Evolutionary conservation across 2,329 filamentous ascomycete genomes (phyloP), one percentile per base, ranked within the genome.

Genomic region (Furcasterigmium sp.): DNA sequence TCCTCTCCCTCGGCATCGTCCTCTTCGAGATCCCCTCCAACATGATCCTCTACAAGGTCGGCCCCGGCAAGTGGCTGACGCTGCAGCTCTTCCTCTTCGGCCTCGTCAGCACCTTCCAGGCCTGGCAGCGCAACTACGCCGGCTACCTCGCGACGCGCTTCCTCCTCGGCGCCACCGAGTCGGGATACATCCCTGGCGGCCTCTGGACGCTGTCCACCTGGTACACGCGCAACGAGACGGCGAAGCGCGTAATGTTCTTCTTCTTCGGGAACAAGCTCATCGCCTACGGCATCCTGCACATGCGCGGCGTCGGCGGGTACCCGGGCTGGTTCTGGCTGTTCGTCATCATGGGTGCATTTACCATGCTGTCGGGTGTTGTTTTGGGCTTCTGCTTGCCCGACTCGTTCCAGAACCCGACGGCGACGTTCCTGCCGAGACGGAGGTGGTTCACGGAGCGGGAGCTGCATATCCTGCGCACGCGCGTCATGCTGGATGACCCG

Each of bases 71-170:
- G 15, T 74, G 70, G 70, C 61, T 74, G 49, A 71, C 74, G 0
- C 60, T 68, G 0, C 74, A 79, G 51, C 56, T 78, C 17, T 73
- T 78, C 48, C 62, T 73, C 32, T 79, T 70, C 44, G 75, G 75
- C 5, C 32, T 72, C 5, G 66, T 65, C 2, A 54, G 59, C 7
- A 67, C 71, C 49, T 56, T 72, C 20, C 58, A 72, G 38, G 61
- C 67, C 29, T 75, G 59, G 57, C 60, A 50, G 60, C 63, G 28
- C 14, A 35, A 20, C 10, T 20, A 73, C 36, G 63, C 60, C 2
- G 64, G 64, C 3, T 78, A 69, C 50, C 32, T 35, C 15, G 15
- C 8, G 11, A 11, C 14, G 2, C 8, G 8, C 11, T 57, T 35
- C 32, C 10, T 15, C 8, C 14, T 20, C 3, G 10, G 29, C 9